Evolutionary conservation across 2,329 filamentous ascomycete genomes (phyloP), one percentile per base, ranked within the genome.

Genomic region (Conoideocrella luteorostrata): DNA sequence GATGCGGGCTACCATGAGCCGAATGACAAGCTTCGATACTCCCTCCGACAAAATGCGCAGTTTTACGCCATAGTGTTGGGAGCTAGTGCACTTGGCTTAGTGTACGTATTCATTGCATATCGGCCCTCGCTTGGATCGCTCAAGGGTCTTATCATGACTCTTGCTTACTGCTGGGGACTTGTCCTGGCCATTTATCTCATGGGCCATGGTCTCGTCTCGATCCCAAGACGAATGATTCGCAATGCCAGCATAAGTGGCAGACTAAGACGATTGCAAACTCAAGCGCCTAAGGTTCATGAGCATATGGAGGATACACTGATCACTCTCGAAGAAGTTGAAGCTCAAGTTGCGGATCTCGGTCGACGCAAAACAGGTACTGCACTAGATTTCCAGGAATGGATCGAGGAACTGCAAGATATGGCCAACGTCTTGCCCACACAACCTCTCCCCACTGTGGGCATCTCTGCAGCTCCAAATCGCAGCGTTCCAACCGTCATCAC

Each of bases 101-200:
- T 94, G 39, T 98, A 98, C 62, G 80, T 96, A 54, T 82, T 93
- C 50, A 71, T 88, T 50, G 81, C 81, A 26, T 88, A 88, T 58
- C 86, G 86, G 1, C 81, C 88, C 53, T 77, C 81, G 21, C 76
- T 84, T 47, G 73, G 71, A 3, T 84, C 83, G 0, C 74, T 97
- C 53, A 95, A 95, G 68, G 83, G 79, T 28, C 71, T 94, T 32
- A 75, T 95, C 50, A 95, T 98, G 87, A 91, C 93, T 12, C 71
- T 97, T 47, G 87, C 91, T 29, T 98, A 98, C 64, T 88, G 88
- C 47, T 97, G 90, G 86, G 89, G 90, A 55, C 69, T 98, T 54
- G 74, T 91, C 4, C 74, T 97, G 41, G 93, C 90, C 36, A 95
- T 98, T 49, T 97, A 95, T 58, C 74, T 98, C 32, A 97, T 98